phyloP scores from a whole-genome alignment of 371 early-diverging fungal genomes.

The Mortierella sp. region DNA sequence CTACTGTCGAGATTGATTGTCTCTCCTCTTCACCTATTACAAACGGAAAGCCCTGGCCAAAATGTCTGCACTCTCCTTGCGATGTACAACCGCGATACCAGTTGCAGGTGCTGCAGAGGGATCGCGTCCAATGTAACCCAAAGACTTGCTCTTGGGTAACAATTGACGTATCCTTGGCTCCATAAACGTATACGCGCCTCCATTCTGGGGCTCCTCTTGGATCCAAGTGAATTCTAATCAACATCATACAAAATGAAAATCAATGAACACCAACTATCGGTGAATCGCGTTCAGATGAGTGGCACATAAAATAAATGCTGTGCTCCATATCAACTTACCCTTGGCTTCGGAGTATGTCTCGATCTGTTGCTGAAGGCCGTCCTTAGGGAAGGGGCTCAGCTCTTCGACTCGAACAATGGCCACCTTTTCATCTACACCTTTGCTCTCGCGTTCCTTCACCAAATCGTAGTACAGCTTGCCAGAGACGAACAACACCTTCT shows the following conservation, averaged over 20 bases:
- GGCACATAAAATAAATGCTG: background rate
- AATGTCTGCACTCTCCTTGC: slow-evolving; percentile 51
- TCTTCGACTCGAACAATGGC: slow-evolving; percentile 93
- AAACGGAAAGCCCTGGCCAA: slow-evolving; percentile 45
- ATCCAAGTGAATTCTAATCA: slow-evolving; percentile 85
- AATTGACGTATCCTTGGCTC: slow-evolving; percentile 85
- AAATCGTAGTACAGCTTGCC: slow-evolving; percentile 95
- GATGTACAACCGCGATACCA: slow-evolving; percentile 60
- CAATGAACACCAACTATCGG: too few relatives aligned
- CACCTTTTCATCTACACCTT: slow-evolving; percentile 73
- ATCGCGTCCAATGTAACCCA: slow-evolving; percentile 78
- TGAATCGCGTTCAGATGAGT: too few relatives aligned
- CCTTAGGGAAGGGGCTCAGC: slow-evolving; percentile 91
- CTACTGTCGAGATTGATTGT: too few relatives aligned
- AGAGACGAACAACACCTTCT: slow-evolving; percentile 84
- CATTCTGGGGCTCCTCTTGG: slow-evolving; percentile 97
- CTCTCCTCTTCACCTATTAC: slow-evolving; percentile 7
- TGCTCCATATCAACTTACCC: slow-evolving; percentile 27
- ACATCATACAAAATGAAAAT: slow-evolving; percentile 3
- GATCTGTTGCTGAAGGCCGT: slow-evolving; percentile 72
- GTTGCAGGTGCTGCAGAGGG: slow-evolving; percentile 83
- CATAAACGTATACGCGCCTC: slow-evolving; percentile 89
- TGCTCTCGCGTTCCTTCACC: slow-evolving; percentile 75
- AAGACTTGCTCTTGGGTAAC: slow-evolving; percentile 58
- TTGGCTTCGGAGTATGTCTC: slow-evolving; percentile 68